These are phyloP conservation scores for Fusarium algeriense DNA, from an alignment of 2,329 filamentous ascomycete genomes.

Conservation along the genomic window DNA sequence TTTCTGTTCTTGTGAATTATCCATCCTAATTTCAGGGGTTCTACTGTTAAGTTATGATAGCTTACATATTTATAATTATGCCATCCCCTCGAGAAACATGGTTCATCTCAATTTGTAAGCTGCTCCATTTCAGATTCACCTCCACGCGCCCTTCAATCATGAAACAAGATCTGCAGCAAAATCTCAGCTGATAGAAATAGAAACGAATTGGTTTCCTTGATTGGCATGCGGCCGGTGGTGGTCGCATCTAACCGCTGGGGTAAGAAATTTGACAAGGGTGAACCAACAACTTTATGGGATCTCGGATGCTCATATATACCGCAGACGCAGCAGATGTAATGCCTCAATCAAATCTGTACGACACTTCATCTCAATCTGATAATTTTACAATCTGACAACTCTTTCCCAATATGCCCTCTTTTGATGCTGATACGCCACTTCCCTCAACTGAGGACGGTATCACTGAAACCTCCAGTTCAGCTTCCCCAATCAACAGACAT, in stretches of 20 bases:
- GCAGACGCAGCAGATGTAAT: neutral
- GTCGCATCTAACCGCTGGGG: constrained; percentile 7
- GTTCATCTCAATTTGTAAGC: too few relatives aligned
- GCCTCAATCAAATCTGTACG: neutral
- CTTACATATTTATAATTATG: too few relatives aligned
- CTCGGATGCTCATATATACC: neutral
- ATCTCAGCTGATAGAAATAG: constrained; percentile 2
- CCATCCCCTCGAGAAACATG: too few relatives aligned
- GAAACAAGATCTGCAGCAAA: neutral
- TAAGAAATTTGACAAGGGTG: neutral
- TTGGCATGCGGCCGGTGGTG: neutral
- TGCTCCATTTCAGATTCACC: too few relatives aligned
- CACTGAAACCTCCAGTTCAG: neutral
- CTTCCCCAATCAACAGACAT: neutral
- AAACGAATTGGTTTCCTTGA: neutral
- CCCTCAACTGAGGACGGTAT: constrained; percentile 3
- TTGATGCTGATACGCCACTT: neutral
- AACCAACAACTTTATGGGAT: constrained; percentile 3
- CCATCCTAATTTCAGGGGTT: too few relatives aligned
- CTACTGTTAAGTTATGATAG: too few relatives aligned
- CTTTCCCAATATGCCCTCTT: neutral
- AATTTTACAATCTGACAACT: neutral
- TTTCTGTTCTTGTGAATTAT: too few relatives aligned
- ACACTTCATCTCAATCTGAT: neutral
- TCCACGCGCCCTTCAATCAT: neutral